Base-by-base conservation (phyloP, 805 yeast genomes). In the Wickerhamiella kazuoi region DNA sequence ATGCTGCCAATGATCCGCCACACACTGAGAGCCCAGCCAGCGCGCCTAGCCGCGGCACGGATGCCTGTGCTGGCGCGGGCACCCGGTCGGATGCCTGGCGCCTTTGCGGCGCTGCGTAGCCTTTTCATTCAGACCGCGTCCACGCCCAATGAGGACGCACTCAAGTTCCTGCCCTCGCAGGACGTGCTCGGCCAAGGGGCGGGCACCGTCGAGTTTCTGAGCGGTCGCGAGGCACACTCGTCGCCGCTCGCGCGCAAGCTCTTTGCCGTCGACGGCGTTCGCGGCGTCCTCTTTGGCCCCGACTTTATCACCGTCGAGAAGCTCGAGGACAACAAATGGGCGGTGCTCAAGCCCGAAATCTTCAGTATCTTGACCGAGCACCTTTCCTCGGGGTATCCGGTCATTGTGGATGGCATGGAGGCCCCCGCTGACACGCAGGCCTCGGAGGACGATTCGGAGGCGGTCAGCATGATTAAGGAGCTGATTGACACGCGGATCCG, bases 401-500 rank as follows among this genome's bases (percentile, higher is more conserved):
- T 79, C 2, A 44, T 79, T 7, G 42, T 51, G 26, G 64, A 58
- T 32, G 59, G 54, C 19, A 46, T 53, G 2, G 59, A 61, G 34
- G 55, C 51, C 13, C 59, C 61, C 38, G 48, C 44, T 19, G 66
- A 60, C 30, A 62, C 67, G 3, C 64, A 63, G 32, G 71, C 68
- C 4, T 56, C 56, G 9, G 93, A 78, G 36, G 81, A 75, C 37
- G 84, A 79, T 42, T 67, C 70, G 39, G 97, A 87, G 59, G 72
- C 83, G 2, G 79, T 83, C 34, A 74, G 80, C 23, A 79, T 86
- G 79, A 83, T 90, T 52, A 80, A 83, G 50, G 97, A 90, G 54
- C 67, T 90, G 41, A 77, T 93, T 41, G 93, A 80, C 44, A 90
- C 98, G 2, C 74, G 96, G 55, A 86, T 90, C 38, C 76, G 95